These are phyloP conservation scores for Pythium grandisporangium DNA, from an alignment of 352 stramenopile species.

Conservation along the genomic window DNA sequence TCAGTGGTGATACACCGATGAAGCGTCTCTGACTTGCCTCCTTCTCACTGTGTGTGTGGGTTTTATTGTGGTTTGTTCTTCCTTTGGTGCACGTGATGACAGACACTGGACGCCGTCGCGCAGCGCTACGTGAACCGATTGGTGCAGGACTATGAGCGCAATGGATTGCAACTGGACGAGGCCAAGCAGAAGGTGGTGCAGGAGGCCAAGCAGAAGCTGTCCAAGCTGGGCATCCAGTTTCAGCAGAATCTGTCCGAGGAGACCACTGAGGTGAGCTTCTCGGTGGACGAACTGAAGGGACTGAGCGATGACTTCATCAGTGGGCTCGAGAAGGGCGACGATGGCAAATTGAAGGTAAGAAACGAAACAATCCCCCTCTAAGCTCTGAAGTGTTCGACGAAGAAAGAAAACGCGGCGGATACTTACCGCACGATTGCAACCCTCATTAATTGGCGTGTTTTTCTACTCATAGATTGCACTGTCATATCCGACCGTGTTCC, in stretches of 20 bases:
- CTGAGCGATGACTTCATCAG: constrained; percentile 72
- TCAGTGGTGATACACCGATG: too few relatives aligned
- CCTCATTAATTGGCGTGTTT: not conserved
- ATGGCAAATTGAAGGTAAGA: constrained; percentile 75
- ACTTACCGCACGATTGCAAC: too few relatives aligned
- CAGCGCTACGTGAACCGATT: constrained; percentile 73
- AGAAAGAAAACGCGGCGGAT: too few relatives aligned
- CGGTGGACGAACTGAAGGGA: constrained; percentile 62
- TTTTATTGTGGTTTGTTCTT: too few relatives aligned
- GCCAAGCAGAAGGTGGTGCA: constrained; percentile 68
- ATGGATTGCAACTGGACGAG: constrained; percentile 64
- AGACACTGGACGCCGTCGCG: constrained; percentile 45
- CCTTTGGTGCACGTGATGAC: not conserved
- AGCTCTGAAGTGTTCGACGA: too few relatives aligned
- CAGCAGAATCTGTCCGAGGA: constrained; percentile 83
- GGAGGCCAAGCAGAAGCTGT: constrained; percentile 78
- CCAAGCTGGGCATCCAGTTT: constrained; percentile 75
- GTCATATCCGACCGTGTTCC: constrained; percentile 87
- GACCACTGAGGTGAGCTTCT: constrained; percentile 77
- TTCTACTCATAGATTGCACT: constrained; percentile 37
- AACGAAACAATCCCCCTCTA: too few relatives aligned
- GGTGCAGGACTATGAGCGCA: constrained; percentile 81
- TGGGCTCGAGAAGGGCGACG: constrained; percentile 50
- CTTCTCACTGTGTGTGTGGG: not conserved
- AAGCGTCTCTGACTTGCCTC: too few relatives aligned